These are phyloP conservation scores for Asclepias syriaca DNA, from an alignment of 257 asterid species.

Conservation along the genomic window DNA sequence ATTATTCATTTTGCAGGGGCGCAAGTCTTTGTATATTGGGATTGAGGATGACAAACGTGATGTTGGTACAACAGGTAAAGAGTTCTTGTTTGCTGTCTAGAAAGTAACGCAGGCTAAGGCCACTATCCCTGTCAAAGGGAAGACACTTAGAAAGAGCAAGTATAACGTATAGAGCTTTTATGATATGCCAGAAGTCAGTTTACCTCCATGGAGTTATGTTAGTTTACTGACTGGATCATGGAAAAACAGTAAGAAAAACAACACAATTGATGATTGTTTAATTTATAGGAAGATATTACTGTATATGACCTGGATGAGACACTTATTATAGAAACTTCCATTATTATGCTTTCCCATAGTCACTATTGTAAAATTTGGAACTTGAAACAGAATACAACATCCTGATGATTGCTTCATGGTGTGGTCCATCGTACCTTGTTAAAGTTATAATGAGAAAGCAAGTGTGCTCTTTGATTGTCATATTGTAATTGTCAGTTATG, in stretches of 20 bases:
- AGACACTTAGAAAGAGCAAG: neutral
- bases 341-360: neutral
- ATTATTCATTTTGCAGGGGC: slow-evolving; percentile 35
- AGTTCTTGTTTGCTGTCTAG: neutral
- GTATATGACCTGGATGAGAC: neutral
- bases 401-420: neutral
- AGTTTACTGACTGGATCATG: neutral
- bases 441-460: neutral
- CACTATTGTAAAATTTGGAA: neutral
- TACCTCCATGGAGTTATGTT: neutral
- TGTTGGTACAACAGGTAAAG: slow-evolving; percentile 79
- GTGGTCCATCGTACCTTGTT: neutral
- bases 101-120: neutral
- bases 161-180: neutral
- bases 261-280: neutral
- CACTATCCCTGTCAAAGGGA: neutral
- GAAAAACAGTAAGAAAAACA: neutral
- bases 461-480: neutral
- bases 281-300: neutral
- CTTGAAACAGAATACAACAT: slow-evolving; percentile 1
- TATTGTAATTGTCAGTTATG: slow-evolving; percentile 3
- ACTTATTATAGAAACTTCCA: neutral
- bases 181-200: neutral
- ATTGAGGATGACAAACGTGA: slow-evolving; percentile 66
- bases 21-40: slow-evolving; percentile 77